Percentiles rank a stretch among this genome's conserved stretches.
Evolutionary conservation across 305 asterid genomes (phyloP).

Genomic region (Fraxinus ornus): DNA sequence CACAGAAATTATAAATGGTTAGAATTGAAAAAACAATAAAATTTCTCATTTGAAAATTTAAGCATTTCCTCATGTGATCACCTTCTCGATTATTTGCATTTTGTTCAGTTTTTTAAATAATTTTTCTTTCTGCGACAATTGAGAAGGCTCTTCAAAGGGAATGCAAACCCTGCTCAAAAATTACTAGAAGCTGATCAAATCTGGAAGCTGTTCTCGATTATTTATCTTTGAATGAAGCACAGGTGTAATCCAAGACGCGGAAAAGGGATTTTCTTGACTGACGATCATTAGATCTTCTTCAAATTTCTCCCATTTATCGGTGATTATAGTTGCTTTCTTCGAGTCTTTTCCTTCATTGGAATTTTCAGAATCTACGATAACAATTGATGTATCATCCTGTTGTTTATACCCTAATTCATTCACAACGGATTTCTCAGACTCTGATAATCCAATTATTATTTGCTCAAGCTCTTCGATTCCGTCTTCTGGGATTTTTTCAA

Average conservation of each 20-base stretch:
- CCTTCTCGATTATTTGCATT: not conserved
- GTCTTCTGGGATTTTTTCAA: conserved; percentile 51
- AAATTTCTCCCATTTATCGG: conserved; percentile 77
- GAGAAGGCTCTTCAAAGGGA: conserved; percentile 7
- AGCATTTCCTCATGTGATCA: not conserved
- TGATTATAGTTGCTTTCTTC: conserved; percentile 45
- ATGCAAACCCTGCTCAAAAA: not conserved
- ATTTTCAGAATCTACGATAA: conserved; percentile 9
- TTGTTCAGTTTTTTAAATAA: not conserved
- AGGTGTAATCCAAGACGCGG: conserved; percentile 15
- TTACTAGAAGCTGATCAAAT: conserved; percentile 51
- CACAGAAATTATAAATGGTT: not conserved
- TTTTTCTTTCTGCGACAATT: not conserved
- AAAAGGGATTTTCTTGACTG: conserved; percentile 30
- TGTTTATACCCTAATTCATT: not conserved
- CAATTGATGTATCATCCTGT: conserved; percentile 27
- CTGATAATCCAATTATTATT: conserved; percentile 39
- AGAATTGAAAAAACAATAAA: not conserved
- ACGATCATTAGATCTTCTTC: conserved; percentile 49
- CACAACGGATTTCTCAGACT: not conserved
- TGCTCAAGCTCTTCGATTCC: conserved; percentile 59
- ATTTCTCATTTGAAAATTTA: not conserved
- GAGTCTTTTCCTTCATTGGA: not conserved
- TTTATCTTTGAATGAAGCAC: not conserved
- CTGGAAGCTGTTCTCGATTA: conserved; percentile 42